Evolutionary conservation across 2,329 filamentous ascomycete genomes (phyloP).

Genomic region (Pestalotiopsis sp.): DNA sequence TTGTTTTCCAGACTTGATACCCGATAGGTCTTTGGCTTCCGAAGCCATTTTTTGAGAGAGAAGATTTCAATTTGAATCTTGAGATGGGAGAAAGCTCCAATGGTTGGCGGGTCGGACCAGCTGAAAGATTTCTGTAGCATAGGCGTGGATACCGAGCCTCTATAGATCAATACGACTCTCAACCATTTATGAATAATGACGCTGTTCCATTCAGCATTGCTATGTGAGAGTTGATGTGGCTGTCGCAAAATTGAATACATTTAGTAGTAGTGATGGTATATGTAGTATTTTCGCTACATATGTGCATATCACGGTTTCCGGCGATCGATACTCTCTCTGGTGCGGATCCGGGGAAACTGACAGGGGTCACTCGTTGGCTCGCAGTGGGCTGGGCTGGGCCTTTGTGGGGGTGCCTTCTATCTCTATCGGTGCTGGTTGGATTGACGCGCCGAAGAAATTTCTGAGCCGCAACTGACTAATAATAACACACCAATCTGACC

Average conservation of each 20-base stretch:
- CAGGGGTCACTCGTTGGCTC: background rate
- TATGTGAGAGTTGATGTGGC: background rate
- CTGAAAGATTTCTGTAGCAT: background rate
- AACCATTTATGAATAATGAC: background rate
- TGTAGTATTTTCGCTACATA: background rate
- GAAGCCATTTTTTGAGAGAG: background rate
- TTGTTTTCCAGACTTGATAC: background rate
- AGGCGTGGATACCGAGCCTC: background rate
- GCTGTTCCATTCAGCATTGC: background rate
- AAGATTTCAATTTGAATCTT: background rate
- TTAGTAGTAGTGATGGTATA: background rate
- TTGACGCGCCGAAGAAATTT: background rate
- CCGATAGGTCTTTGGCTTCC: background rate
- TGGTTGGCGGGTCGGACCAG: slow-evolving; percentile 20
- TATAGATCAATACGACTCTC: slow-evolving; percentile 10
- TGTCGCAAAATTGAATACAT: background rate
- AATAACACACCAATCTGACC: background rate
- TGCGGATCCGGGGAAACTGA: background rate
- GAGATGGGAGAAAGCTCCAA: slow-evolving; percentile 12
- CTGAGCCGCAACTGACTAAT: slow-evolving; percentile 3
- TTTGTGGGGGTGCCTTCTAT: background rate
- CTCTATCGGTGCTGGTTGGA: background rate
- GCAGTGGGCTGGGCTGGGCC: background rate
- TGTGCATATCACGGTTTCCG: background rate
- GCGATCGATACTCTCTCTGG: background rate